These are phyloP conservation scores for Forsythia suspensa DNA, from an alignment of 257 asterid species.

Conservation along the genomic window DNA sequence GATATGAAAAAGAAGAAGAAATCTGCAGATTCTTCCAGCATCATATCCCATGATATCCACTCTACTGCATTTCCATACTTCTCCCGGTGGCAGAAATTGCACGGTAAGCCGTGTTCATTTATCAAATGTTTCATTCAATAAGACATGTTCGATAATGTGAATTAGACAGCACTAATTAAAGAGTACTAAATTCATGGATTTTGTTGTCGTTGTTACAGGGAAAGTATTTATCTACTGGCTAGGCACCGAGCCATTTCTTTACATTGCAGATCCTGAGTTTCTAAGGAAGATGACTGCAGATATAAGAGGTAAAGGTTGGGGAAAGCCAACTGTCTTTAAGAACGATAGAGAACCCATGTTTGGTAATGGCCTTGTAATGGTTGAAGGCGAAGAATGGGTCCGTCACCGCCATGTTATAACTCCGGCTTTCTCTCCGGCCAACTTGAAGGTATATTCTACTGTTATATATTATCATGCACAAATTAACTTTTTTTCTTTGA, in stretches of 20 bases:
- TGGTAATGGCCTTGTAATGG: slow-evolving; percentile 80
- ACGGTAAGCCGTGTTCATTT: slow-evolving; percentile 42
- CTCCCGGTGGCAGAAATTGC: slow-evolving; percentile 64
- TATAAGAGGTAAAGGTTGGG: slow-evolving; percentile 77
- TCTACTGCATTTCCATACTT: slow-evolving; percentile 68
- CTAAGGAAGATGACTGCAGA: slow-evolving; percentile 59
- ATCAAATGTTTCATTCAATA: no score
- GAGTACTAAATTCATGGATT: neutral
- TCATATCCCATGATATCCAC: slow-evolving; percentile 63
- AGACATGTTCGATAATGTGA: no score
- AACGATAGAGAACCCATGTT: slow-evolving; percentile 86
- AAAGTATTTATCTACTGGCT: slow-evolving; percentile 81
- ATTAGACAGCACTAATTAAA: no score
- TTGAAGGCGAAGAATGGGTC: slow-evolving; percentile 95
- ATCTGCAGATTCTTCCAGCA: neutral
- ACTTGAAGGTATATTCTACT: slow-evolving; percentile 59
- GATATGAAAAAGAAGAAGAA: slow-evolving; percentile 43
- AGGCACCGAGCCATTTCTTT: slow-evolving; percentile 88
- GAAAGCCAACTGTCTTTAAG: slow-evolving; percentile 81
- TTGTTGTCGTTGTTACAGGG: slow-evolving; percentile 38
- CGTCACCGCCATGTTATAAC: slow-evolving; percentile 74
- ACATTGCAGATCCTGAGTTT: slow-evolving; percentile 82
- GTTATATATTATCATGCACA: neutral
- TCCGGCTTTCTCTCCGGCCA: slow-evolving; percentile 78
- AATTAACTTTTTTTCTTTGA: no score